Base-by-base conservation (phyloP, 2,329 filamentous ascomycete genomes). In the Penicillium sp. region DNA sequence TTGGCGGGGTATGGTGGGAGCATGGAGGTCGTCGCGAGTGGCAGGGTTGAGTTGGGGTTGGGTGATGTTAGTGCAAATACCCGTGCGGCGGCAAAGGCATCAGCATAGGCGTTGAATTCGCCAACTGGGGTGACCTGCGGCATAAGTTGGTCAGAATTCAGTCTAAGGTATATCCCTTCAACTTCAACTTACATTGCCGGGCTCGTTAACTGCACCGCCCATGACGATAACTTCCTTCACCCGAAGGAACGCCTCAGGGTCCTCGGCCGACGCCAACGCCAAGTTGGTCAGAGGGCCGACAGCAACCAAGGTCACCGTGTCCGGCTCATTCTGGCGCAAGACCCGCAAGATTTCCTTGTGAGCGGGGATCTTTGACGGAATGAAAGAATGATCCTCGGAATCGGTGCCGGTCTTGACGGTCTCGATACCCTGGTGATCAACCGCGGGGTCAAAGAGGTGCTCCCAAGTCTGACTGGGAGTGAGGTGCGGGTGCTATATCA, bases 91-190 rank as follows among this genome's bases (percentile, higher is more conserved):
- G 91, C 91, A 44, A 91, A 85, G 22, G 91, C 84, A 75, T 99
- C 96, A 61, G 95, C 93, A 73, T 92, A 96, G 60, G 90, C 91
- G 82, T 99, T 99, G 85, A 99, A 99, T 76, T 99, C 95, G 65
- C 91, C 92, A 13, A 90, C 86, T 1, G 95, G 94, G 0, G 86
- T 89, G 67, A 89, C 85, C 77, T 79, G 28, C 28, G 13, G 17
- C 4, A 4, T 40, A 51, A 30, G 30, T 57, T 22, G 38, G 42
- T 57, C 38, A 45, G 8, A 35, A 45, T 64, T 30, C 45, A 47
- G 24, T 8, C 30, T 13, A 24, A 38, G 1, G 2, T 7, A 5
- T 7, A n/a, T 3, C 9, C 13, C 3, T 3, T 37, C 12, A 13
- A 3, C 6, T 38, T 26, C n/a, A 40, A 50, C 88, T 89, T 72